phyloP scores from a whole-genome alignment of 164 flowering plant species.

The Tetracentron sinense region DNA sequence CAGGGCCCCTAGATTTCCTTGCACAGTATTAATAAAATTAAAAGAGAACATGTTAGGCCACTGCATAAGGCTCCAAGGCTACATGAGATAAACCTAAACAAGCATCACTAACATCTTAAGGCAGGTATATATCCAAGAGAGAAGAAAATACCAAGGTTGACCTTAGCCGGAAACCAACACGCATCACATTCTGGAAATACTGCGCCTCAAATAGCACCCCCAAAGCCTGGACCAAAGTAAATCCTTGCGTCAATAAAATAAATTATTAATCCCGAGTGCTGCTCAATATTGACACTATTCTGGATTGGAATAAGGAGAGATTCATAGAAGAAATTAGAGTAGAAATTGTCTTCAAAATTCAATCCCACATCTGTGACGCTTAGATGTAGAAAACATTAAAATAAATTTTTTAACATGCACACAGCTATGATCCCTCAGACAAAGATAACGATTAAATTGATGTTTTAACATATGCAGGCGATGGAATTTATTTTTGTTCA shows the following conservation, averaged over 20 bases:
- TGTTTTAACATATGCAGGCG: too few relatives aligned
- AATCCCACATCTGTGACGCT: not conserved
- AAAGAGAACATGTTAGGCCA: not conserved
- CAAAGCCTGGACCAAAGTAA: constrained; percentile 46
- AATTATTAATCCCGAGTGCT: not conserved
- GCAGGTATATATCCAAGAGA: not conserved
- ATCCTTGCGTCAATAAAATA: constrained; percentile 3
- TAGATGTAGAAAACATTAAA: too few relatives aligned
- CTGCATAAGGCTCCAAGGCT: not conserved
- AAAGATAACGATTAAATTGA: not conserved
- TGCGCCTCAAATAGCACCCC: constrained; percentile 93
- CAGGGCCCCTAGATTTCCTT: not conserved
- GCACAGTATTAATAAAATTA: not conserved
- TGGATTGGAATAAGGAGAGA: not conserved
- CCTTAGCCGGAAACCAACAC: constrained; percentile 83
- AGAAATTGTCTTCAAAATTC: not conserved
- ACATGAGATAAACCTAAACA: not conserved
- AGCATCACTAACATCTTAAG: not conserved
- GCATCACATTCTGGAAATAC: constrained; percentile 96
- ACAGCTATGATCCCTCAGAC: not conserved
- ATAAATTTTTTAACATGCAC: too few relatives aligned
- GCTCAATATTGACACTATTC: not conserved
- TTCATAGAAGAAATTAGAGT: not conserved
- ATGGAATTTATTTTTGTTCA: too few relatives aligned
- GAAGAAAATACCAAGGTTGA: constrained; percentile 69